Evolutionary conservation across 163 green algal species (phyloP).

Genomic region (Volvox carteri): DNA sequence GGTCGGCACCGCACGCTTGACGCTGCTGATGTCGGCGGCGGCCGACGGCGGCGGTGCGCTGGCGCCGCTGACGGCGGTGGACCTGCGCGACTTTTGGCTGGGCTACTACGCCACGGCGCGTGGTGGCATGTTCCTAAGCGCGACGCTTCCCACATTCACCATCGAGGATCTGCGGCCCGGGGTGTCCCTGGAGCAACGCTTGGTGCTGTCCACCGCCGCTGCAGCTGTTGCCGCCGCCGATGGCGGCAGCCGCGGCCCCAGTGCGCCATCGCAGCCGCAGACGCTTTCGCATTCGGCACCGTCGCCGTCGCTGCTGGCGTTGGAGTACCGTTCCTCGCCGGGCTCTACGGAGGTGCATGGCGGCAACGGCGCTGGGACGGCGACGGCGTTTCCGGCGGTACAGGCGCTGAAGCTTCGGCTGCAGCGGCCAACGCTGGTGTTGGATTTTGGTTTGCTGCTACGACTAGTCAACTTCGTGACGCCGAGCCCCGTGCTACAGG

Average conservation of each 20-base stretch:
- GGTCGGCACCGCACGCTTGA: slow-evolving; percentile 75
- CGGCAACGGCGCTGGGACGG: not conserved
- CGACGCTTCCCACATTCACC: slow-evolving; percentile 77
- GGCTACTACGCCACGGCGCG: slow-evolving; percentile 67
- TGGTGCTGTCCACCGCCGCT: slow-evolving; percentile 80
- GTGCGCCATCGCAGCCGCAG: not conserved
- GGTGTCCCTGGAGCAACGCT: slow-evolving; percentile 74
- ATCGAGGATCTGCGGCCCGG: slow-evolving; percentile 82
- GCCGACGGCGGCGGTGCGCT: slow-evolving; percentile 61
- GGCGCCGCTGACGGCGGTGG: slow-evolving; percentile 56
- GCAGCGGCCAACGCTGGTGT: slow-evolving; percentile 85
- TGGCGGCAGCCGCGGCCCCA: not conserved
- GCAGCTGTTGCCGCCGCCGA: not conserved
- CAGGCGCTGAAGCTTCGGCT: slow-evolving; percentile 75
- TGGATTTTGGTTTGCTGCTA: slow-evolving; percentile 88
- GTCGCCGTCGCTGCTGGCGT: slow-evolving; percentile 65
- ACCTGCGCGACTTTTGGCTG: slow-evolving; percentile 80
- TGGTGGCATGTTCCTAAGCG: slow-evolving; percentile 76
- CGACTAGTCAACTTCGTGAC: slow-evolving; percentile 83
- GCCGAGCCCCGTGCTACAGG: slow-evolving; percentile 59
- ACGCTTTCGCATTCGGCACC: not conserved
- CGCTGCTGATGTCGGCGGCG: slow-evolving; percentile 76
- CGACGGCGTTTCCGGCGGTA: not conserved
- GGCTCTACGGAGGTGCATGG: not conserved
- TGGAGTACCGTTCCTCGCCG: slow-evolving; percentile 61